A percentile compares a stretch with the other conserved stretches of the same genome.
Evolutionary conservation across 768 basidiomycete genomes (phyloP).

Genomic region (Psilocybe cubensis): DNA sequence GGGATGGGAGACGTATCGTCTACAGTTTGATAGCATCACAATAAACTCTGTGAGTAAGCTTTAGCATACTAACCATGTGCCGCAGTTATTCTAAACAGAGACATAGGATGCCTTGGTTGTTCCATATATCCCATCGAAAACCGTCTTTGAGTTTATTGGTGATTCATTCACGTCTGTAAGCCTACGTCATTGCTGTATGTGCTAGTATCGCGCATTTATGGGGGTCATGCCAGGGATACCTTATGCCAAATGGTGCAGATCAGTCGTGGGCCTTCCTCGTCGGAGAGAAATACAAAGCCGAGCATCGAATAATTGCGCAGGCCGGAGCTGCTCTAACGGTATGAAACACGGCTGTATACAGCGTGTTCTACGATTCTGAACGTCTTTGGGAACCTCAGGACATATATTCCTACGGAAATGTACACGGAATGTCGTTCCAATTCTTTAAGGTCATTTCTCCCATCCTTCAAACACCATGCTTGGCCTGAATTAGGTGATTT

Average conservation of each 20-base stretch:
- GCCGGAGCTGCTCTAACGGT: conserved; percentile 55
- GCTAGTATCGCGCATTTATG: neutral
- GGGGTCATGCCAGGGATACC: conserved; percentile 52
- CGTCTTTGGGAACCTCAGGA: conserved; percentile 33
- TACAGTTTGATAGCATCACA: conserved; percentile 50
- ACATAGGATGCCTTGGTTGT: conserved; percentile 47
- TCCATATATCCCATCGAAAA: conserved; percentile 47
- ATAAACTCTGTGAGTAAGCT: conserved; percentile 41
- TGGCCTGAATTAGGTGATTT: neutral
- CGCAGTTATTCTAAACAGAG: neutral
- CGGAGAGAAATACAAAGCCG: conserved; percentile 53
- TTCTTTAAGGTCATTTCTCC: conserved; percentile 44
- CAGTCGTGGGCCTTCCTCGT: conserved; percentile 60
- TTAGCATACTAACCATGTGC: neutral
- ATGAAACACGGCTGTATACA: neutral
- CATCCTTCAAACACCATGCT: conserved; percentile 4
- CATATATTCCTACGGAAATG: conserved; percentile 53
- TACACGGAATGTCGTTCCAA: conserved; percentile 53
- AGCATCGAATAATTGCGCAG: conserved; percentile 53
- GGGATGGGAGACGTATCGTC: conserved; percentile 61
- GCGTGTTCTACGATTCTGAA: neutral
- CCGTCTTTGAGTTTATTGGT: conserved; percentile 59
- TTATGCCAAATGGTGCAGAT: conserved; percentile 51
- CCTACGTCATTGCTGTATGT: neutral
- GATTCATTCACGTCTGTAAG: conserved; percentile 59